Evolutionary conservation across 2,329 filamentous ascomycete genomes (phyloP).

Genomic region (Phialocephala sp.): DNA sequence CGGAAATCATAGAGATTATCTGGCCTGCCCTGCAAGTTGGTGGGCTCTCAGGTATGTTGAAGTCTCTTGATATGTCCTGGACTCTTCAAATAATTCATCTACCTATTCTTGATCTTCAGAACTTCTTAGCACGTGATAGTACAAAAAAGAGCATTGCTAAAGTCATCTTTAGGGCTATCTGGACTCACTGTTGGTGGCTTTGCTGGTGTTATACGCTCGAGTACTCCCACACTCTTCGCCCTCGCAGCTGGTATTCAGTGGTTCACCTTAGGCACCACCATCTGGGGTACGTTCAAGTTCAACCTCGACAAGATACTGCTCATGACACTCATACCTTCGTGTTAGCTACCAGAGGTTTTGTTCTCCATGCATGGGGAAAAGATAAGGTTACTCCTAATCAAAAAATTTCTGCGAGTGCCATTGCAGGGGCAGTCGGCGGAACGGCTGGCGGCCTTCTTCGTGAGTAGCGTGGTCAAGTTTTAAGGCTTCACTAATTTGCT

Average conservation of each 20-base stretch:
- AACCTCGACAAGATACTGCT: background rate
- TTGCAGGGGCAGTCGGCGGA: conserved; percentile 75
- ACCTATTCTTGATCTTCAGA: background rate
- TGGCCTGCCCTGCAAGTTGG: conserved; percentile 63
- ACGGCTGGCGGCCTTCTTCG: conserved; percentile 64
- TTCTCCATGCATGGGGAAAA: conserved; percentile 53
- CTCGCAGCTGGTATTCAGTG: conserved; percentile 78
- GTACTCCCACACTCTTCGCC: conserved; percentile 72
- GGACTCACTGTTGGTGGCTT: conserved; percentile 71
- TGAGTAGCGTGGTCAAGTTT: conserved; percentile 36
- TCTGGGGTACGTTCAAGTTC: conserved; percentile 64
- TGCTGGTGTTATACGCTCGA: conserved; percentile 72
- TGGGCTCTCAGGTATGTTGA: conserved; percentile 58
- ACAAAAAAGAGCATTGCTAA: conserved; percentile 19
- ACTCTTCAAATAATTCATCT: background rate
- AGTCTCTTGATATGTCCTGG: background rate
- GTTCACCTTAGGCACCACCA: conserved; percentile 78
- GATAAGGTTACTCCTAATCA: conserved; percentile 57
- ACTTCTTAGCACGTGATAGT: conserved; percentile 27
- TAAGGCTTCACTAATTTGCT: conserved; percentile 6
- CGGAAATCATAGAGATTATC: conserved; percentile 52
- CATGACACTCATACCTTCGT: conserved; percentile 1
- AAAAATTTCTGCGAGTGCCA: conserved; percentile 68
- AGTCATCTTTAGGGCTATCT: conserved; percentile 54
- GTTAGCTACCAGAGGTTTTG: conserved; percentile 55